phyloP scores from a whole-genome alignment of 176 grass and related monocot genomes.

The Raddia guianensis region DNA sequence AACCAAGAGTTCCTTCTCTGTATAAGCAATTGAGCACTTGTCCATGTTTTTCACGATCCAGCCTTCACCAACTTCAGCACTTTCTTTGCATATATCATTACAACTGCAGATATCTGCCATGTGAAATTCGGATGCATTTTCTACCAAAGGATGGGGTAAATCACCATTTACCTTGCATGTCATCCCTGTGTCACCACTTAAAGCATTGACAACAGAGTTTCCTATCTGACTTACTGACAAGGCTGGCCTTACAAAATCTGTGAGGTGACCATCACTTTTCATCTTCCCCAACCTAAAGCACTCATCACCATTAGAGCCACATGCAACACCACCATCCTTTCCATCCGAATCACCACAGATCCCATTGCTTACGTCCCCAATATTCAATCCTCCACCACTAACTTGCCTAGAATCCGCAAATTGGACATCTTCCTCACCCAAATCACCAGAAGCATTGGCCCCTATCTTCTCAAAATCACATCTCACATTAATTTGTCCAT shows the following conservation, averaged over 20 bases:
- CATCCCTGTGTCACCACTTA: not conserved
- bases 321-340: constrained; percentile 14
- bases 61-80: constrained; percentile 31
- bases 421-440: not conserved
- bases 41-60: constrained; percentile 49
- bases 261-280: not conserved
- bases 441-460: not conserved
- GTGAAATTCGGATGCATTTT: not conserved
- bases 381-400: not conserved
- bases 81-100: constrained; percentile 27
- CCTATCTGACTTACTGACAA: constrained; percentile 8
- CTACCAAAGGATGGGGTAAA: not conserved
- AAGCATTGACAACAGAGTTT: not conserved
- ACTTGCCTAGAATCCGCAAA: not conserved
- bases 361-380: not conserved
- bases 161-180: constrained; percentile 7
- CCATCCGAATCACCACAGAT: not conserved
- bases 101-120: not conserved
- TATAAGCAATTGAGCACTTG: constrained; percentile 67
- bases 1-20: constrained; percentile 55
- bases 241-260: not conserved
- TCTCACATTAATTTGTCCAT: not conserved
- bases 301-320: not conserved
- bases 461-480: not conserved
- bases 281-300: not conserved